Evolutionary conservation across 768 basidiomycete species (phyloP).

Genomic region (Crassisporium funariophilum): DNA sequence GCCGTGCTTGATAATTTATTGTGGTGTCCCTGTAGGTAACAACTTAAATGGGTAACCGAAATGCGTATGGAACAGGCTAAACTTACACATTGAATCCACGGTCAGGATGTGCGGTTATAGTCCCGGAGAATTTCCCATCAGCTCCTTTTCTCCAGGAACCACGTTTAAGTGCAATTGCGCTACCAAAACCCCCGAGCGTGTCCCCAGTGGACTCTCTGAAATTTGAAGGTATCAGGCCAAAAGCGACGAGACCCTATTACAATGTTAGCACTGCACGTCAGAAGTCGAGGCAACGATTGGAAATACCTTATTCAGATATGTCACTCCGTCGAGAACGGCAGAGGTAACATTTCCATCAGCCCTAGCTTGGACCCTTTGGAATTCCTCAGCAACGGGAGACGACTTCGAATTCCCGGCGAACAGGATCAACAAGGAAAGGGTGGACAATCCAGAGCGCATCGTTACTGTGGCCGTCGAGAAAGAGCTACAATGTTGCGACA

Average conservation of each 20-base stretch:
- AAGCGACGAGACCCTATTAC: conserved; percentile 50
- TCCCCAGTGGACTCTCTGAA: conserved; percentile 49
- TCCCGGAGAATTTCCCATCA: conserved; percentile 48
- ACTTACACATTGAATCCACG: conserved; percentile 62
- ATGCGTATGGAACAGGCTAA: no score
- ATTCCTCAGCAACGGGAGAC: no score
- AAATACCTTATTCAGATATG: conserved; percentile 45
- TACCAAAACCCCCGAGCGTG: conserved; percentile 55
- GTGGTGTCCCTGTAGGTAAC: conserved; percentile 44
- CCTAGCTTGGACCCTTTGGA: no score
- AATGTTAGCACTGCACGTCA: background rate
- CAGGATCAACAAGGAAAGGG: no score
- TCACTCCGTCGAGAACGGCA: conserved; percentile 39
- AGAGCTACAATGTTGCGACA: no score
- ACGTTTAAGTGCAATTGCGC: conserved; percentile 48
- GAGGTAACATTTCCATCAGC: no score
- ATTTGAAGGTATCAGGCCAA: conserved; percentile 51
- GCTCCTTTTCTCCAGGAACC: conserved; percentile 10
- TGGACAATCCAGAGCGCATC: no score
- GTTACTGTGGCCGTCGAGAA: no score
- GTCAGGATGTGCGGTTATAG: conserved; percentile 57
- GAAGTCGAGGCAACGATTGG: background rate
- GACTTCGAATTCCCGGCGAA: no score
- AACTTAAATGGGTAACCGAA: no score
- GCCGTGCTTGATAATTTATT: conserved; percentile 58